Conservation (phyloP, 148 eudicot species). For the Talinum fruticosum region DNA sequence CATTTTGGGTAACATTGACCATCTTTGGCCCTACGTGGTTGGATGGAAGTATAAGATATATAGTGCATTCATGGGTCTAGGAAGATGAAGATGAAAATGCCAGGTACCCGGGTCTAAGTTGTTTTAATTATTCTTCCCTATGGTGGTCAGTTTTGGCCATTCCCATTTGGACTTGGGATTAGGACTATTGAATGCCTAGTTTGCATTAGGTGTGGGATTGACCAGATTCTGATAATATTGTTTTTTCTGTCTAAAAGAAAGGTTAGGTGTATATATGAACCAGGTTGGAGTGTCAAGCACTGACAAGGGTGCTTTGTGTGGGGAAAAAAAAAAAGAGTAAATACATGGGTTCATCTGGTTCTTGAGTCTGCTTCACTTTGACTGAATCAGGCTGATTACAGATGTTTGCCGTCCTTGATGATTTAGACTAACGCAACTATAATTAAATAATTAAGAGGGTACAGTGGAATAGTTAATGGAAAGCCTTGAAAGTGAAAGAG, state of each 20-base stretch:
- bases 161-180: not conserved
- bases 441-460: not conserved
- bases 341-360: not conserved
- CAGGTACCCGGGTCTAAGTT: not conserved
- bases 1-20: not conserved
- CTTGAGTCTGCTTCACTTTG: not conserved
- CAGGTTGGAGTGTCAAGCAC: not conserved
- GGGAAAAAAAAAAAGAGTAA: no score
- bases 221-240: not conserved
- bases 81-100: not conserved
- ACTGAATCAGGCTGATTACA: not conserved
- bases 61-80: not conserved
- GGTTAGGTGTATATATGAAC: not conserved
- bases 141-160: not conserved
- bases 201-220: not conserved
- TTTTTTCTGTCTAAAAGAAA: not conserved
- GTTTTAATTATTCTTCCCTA: not conserved
- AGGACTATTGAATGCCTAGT: not conserved
- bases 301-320: not conserved
- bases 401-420: not conserved
- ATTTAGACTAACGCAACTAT: not conserved
- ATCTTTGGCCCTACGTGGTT: not conserved
- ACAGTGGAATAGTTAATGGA: not conserved
- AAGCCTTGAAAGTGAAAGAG: not conserved
- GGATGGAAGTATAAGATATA: not conserved